Evolutionary conservation across 2,329 filamentous ascomycete genomes (phyloP), one percentile per base, ranked within the genome.

Genomic region (Clonostachys chloroleuca): DNA sequence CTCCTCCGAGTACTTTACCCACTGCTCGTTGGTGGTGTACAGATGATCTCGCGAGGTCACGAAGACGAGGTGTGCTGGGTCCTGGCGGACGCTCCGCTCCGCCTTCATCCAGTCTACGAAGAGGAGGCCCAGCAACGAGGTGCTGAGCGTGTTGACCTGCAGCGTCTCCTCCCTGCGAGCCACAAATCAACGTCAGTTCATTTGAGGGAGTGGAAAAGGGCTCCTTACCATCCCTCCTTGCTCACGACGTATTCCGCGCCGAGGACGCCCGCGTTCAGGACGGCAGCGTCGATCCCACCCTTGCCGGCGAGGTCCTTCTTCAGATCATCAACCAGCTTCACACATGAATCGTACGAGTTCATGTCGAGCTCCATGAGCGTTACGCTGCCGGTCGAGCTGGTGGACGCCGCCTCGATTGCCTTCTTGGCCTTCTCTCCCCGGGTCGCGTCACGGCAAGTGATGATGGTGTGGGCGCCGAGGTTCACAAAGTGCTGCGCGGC

Each of bases 101-200:
- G 5, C 40, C 40, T 17, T 42, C 48, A 51, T 51, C 30, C 49
- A 46, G 5, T 48, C 46, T 12, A 51, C 40, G 16, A 85, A 64
- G 3, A 81, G 57, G 4, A 82, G 51, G 1, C 68, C 76, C 7
- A 85, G 62, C 2, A 83, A 64, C 7, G 72, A 67, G 1, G 78
- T 84, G 3, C 78, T 79, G 3, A 84, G 61, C 2, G 73, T 67
- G 55, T 84, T 83, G 52, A 82, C 74, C 56, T 84, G 79, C 12
- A 84, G 52, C 2, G 69, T 74, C 24, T 30, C 24, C 24, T 30
- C 24, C 24, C 24, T 30, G 24, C 24, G 24, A 30, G 24, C 24
- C 9, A 30, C 24, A 30, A 10, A 30, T 30, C 24, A 30, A 30
- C 24, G 8, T 30, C 9, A 30, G 5, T 30, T 30, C 24, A 30